These are phyloP conservation scores for Clarireedia sp. DNA, from an alignment of 2,329 filamentous ascomycete species.

Conservation along the genomic window DNA sequence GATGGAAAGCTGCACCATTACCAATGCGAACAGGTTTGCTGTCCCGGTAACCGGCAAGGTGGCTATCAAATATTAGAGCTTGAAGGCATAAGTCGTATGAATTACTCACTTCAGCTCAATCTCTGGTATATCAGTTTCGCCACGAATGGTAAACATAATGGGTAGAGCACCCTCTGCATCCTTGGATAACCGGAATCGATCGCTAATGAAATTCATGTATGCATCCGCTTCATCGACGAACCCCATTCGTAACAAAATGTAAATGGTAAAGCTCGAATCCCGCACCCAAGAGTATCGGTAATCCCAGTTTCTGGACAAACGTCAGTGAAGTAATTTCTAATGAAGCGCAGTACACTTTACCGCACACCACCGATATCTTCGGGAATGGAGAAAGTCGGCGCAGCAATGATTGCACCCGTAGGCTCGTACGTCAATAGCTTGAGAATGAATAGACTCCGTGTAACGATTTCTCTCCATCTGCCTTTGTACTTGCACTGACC, in stretches of 20 bases:
- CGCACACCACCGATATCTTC: conserved; percentile 61
- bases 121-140: conserved; percentile 68
- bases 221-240: conserved; percentile 69
- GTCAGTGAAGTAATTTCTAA: conserved; percentile 2
- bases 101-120: conserved; percentile 42
- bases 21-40: conserved; percentile 69
- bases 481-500: conserved; percentile 62
- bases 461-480: conserved; percentile 64
- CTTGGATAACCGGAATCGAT: conserved; percentile 57
- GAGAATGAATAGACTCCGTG: conserved; percentile 62
- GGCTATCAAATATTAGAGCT: conserved; percentile 28
- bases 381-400: conserved; percentile 70
- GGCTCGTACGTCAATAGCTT: conserved; percentile 74
- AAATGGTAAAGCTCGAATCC: conserved; percentile 70
- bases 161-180: conserved; percentile 55
- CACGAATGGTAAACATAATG: conserved; percentile 76
- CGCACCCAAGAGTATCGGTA: conserved; percentile 74
- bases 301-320: conserved; percentile 49
- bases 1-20: conserved; percentile 68
- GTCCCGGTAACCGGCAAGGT: conserved; percentile 64
- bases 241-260: conserved; percentile 67
- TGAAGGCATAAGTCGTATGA: neutral
- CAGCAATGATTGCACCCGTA: conserved; percentile 68
- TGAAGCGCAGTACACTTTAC: conserved; percentile 23
- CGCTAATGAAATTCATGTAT: conserved; percentile 71